Base-by-base conservation (phyloP, 148 eudicot genomes). In the Salicornia ramosissima region DNA sequence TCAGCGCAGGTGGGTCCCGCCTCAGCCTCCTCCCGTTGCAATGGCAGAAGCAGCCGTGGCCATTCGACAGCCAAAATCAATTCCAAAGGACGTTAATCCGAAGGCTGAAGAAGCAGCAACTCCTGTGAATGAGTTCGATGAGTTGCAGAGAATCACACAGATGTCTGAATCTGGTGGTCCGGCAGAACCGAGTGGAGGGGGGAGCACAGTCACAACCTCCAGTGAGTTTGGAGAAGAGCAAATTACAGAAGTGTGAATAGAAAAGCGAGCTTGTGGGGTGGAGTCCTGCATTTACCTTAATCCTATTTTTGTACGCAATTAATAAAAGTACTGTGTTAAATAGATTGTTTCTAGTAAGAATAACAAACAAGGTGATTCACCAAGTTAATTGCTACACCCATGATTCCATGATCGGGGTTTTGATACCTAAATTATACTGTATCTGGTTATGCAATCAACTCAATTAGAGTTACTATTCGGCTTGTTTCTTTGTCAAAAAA, bases 1-100 rank as follows among this genome's bases (percentile, higher is more conserved):
- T 46, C 88, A 73, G 58, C 86, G 90, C 52, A 85, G 88, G 10
- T 91, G 97, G 95, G 85, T 85, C 53, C 97, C 95, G 43, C 97
- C 89, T 64, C 91, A 79, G 64, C 86, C 85, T 11, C 91, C 86
- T 16, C 86, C 88, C 1, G 85, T 87, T 60, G 80, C 80, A 28
- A 82, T 84, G 85, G 79, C 88, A 40, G 91, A 87, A 72, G 88
- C 88, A 64, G 91, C 91, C 43, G 82, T 67, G 25, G 95, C 95
- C 76, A 89, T 89, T 73, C 78, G 95, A 62, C 95, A 86, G 52
- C 88, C 88, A 9, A 86, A 84, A 55, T 64, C 88, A 13, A 29
- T 67, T 9, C 47, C 50, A 31, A 83, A 75, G 71, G 88, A 86
- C 28, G 16, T 33, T 26, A 62, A 65, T 36, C 31, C 34, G 76